Evolutionary conservation across 2,329 filamentous ascomycete species (phyloP).

Genomic region (Neofusicoccum kwambonambiense): DNA sequence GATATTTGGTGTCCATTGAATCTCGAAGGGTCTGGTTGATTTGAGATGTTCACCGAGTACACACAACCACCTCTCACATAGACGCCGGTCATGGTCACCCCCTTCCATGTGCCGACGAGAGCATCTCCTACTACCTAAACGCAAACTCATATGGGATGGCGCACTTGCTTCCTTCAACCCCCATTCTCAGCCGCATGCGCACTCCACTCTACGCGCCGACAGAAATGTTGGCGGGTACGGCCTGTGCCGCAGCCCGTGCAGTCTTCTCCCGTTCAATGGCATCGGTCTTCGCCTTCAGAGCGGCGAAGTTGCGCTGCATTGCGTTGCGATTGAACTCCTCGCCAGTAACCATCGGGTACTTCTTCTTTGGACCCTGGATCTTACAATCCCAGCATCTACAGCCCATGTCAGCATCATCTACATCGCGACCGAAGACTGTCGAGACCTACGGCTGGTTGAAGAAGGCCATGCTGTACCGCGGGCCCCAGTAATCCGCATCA

Average conservation of each 20-base stretch:
- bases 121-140: too few relatives aligned
- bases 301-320: constrained; percentile 57
- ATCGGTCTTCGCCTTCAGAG: constrained; percentile 46
- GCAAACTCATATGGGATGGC: too few relatives aligned
- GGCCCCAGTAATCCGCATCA: constrained; percentile 53
- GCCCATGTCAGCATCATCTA: neutral
- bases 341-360: constrained; percentile 61
- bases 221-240: neutral
- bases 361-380: constrained; percentile 62
- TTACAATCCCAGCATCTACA: constrained; percentile 47
- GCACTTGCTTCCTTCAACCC: too few relatives aligned
- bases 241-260: neutral
- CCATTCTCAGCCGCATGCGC: too few relatives aligned
- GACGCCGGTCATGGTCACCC: too few relatives aligned
- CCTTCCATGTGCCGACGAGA: too few relatives aligned
- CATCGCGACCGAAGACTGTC: constrained; percentile 21
- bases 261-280: neutral
- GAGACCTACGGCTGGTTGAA: constrained; percentile 58
- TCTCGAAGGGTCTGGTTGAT: too few relatives aligned
- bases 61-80: too few relatives aligned
- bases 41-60: too few relatives aligned
- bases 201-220: neutral
- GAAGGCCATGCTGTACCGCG: constrained; percentile 64
- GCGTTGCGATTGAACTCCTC: constrained; percentile 59
- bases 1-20: too few relatives aligned